phyloP scores from a whole-genome alignment of 1,284 basidiomycete species.

The Leccinum brunneo-olivaceum region DNA sequence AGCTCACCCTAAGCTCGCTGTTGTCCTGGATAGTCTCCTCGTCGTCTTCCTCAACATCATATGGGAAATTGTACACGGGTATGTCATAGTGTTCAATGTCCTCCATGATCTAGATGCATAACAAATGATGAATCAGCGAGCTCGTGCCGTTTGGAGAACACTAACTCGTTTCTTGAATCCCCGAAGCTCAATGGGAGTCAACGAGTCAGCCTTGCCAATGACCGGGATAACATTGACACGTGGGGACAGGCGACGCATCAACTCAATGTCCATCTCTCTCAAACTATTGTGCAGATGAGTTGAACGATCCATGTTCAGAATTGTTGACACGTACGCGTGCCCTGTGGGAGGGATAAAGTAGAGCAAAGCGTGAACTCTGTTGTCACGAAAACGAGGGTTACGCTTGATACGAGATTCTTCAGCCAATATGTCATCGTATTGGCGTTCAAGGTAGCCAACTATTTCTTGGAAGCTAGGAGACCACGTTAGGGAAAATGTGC shows the following conservation, averaged over 20 bases:
- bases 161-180: slow-evolving; percentile 95
- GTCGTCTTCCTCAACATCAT: slow-evolving; percentile 98
- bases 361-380: slow-evolving; percentile 90
- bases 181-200: slow-evolving; percentile 86
- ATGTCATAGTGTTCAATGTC: slow-evolving; percentile 99
- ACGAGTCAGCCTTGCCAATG: slow-evolving; percentile 93
- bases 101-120: slow-evolving; percentile 79
- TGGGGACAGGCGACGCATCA: slow-evolving; percentile 94
- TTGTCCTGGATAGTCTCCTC: slow-evolving; percentile 99
- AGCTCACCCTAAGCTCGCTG: slow-evolving; percentile 77
- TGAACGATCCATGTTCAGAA: neutral
- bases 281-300: slow-evolving; percentile 44
- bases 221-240: slow-evolving; percentile 99
- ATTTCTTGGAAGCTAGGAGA: slow-evolving; percentile 86
- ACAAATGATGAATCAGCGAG: slow-evolving; percentile 8
- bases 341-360: slow-evolving; percentile 98
- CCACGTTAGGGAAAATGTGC: slow-evolving; percentile 10
- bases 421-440: slow-evolving; percentile 98
- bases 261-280: slow-evolving; percentile 98
- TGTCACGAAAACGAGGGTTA: slow-evolving; percentile 98
- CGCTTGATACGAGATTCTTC: slow-evolving; percentile 99
- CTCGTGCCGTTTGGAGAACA: slow-evolving; percentile 12
- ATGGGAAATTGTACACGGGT: slow-evolving; percentile 99
- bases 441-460: slow-evolving; percentile 93
- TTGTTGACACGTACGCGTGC: slow-evolving; percentile 47